Conservation (phyloP, 2,329 filamentous ascomycete genomes). For the Chaetomiaceae sp. region DNA sequence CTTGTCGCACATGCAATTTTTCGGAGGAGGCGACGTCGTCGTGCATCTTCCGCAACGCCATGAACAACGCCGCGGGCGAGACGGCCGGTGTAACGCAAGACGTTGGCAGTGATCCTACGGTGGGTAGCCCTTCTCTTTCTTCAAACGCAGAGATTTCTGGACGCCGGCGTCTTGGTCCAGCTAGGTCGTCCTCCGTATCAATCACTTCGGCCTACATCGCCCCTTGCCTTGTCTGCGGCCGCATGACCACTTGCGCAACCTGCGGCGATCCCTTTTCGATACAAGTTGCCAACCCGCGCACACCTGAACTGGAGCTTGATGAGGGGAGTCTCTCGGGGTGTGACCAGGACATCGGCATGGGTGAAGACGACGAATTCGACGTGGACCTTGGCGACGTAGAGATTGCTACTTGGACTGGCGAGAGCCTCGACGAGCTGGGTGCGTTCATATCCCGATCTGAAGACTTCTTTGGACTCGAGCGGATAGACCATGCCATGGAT, state of each 20-base stretch:
- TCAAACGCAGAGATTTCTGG: slow-evolving; percentile 9
- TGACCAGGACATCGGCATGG: slow-evolving; percentile 2
- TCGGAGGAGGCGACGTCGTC: slow-evolving; percentile 80
- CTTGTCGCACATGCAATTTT: slow-evolving; percentile 92
- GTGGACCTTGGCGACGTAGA: slow-evolving; percentile 19
- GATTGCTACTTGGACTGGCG: slow-evolving; percentile 13
- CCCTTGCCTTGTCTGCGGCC: slow-evolving; percentile 46
- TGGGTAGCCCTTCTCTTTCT: slow-evolving; percentile 59
- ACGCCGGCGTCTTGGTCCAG: not conserved
- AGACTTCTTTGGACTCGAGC: slow-evolving; percentile 20
- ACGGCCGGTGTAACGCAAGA: slow-evolving; percentile 97
- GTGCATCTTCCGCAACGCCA: slow-evolving; percentile 92
- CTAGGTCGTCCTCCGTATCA: not conserved
- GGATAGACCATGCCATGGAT: slow-evolving; percentile 9
- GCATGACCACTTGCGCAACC: slow-evolving; percentile 36
- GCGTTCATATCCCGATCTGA: slow-evolving; percentile 29
- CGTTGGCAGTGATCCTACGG: slow-evolving; percentile 95
- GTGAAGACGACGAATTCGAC: not conserved
- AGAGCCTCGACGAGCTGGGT: slow-evolving; percentile 13
- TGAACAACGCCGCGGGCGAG: slow-evolving; percentile 87
- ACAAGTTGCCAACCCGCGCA: slow-evolving; percentile 8
- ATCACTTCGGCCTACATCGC: slow-evolving; percentile 24
- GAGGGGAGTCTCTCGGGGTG: slow-evolving; percentile 9
- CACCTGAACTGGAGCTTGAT: slow-evolving; percentile 22
- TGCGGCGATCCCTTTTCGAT: slow-evolving; percentile 32